Evolutionary conservation across 495 filamentous ascomycete genomes (phyloP).

Genomic region (Staphylotrichum longicolle): DNA sequence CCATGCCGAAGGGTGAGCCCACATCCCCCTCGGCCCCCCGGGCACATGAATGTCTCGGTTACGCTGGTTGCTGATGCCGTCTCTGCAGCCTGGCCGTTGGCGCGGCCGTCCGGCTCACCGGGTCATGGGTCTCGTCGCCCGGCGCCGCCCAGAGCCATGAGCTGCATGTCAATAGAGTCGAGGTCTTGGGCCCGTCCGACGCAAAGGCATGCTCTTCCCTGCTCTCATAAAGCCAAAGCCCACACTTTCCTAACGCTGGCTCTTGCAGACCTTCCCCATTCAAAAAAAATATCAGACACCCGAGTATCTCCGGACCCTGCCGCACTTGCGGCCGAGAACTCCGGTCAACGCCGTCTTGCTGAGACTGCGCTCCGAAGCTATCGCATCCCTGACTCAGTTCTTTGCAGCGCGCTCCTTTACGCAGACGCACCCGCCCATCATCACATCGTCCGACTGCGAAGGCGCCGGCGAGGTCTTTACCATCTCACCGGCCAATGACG

Average conservation of each 20-base stretch:
- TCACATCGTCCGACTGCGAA: conserved; percentile 97
- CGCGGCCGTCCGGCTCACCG: conserved; percentile 72
- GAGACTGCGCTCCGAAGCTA: conserved; percentile 76
- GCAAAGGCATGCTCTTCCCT: conserved; percentile 60
- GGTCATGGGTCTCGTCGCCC: conserved; percentile 73
- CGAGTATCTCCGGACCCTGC: conserved; percentile 84
- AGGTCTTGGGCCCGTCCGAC: conserved; percentile 72
- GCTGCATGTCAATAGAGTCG: conserved; percentile 66
- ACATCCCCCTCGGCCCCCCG: conserved; percentile 6
- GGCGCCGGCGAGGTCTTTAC: conserved; percentile 95
- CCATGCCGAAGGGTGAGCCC: conserved; percentile 58
- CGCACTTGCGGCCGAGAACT: conserved; percentile 83
- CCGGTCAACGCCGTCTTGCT: conserved; percentile 77
- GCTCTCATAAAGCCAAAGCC: not conserved
- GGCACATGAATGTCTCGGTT: conserved; percentile 28
- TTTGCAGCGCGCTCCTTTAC: conserved; percentile 69
- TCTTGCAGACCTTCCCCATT: conserved; percentile 73
- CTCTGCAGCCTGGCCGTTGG: conserved; percentile 71
- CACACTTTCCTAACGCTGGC: conserved; percentile 20
- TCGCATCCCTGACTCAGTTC: conserved; percentile 68
- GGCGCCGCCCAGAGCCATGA: conserved; percentile 75
- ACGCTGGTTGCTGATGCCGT: conserved; percentile 27
- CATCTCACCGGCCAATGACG: conserved; percentile 47
- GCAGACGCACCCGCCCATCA: conserved; percentile 87
- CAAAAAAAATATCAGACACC: conserved; percentile 92